Evolutionary conservation across 2,329 filamentous ascomycete species (phyloP).

Genomic region (Calonectria pseudoreteaudii): DNA sequence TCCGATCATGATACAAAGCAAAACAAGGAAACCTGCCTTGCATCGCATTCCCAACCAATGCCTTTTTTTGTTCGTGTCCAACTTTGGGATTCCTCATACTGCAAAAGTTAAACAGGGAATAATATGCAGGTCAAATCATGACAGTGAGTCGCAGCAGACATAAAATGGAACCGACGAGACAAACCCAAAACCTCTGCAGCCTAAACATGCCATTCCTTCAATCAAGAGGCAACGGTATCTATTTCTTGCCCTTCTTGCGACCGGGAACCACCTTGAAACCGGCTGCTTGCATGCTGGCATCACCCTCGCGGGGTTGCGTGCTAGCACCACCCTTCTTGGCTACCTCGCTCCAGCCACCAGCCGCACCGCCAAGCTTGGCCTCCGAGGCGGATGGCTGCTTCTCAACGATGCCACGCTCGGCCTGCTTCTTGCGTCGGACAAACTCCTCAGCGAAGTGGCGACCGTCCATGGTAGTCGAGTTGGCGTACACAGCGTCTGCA

Average conservation of each 20-base stretch:
- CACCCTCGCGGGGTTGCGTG: conserved; percentile 55
- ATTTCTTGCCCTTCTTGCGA: conserved; percentile 93
- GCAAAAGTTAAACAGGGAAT: background rate
- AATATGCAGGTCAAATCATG: background rate
- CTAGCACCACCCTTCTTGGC: conserved; percentile 84
- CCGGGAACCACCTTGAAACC: conserved; percentile 91
- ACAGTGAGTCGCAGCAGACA: background rate
- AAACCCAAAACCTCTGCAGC: background rate
- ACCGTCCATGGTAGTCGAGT: conserved; percentile 89
- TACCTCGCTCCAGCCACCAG: conserved; percentile 93
- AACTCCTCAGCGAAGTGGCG: conserved; percentile 96
- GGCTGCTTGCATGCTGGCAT: conserved; percentile 59
- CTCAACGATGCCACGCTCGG: conserved; percentile 90
- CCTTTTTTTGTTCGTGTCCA: background rate
- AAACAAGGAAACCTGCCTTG: background rate
- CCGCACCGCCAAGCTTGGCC: conserved; percentile 57
- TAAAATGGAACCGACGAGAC: background rate
- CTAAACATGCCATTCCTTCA: conserved; percentile 27
- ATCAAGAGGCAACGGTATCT: conserved; percentile 38
- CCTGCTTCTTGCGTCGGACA: conserved; percentile 89
- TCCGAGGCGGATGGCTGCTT: conserved; percentile 71
- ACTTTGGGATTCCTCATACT: background rate
- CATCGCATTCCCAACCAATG: background rate
- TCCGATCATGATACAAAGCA: conserved; percentile 17
- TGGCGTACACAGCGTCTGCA: conserved; percentile 88